Conservation (phyloP, 116 monocot species). For the Papilionanthe hybrid region DNA sequence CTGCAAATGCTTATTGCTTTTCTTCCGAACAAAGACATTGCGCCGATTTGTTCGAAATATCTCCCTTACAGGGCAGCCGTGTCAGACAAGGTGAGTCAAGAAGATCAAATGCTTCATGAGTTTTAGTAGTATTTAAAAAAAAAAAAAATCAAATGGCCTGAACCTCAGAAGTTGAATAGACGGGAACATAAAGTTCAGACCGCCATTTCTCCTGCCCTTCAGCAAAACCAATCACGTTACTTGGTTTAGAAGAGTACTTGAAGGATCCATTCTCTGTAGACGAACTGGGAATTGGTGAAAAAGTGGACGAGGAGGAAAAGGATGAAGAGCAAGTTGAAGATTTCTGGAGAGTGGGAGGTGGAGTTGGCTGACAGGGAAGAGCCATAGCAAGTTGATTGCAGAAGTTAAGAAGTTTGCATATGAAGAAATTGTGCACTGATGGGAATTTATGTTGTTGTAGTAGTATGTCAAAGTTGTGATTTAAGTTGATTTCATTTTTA, state of each 20-base stretch:
- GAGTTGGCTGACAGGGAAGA: constrained; percentile 1
- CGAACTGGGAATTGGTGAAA: not conserved
- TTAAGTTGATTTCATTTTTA: not conserved
- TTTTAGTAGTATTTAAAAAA: not conserved
- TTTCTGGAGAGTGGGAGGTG: not conserved
- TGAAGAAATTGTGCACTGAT: not conserved
- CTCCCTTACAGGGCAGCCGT: not conserved
- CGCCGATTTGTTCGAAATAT: too few relatives aligned
- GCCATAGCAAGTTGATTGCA: not conserved
- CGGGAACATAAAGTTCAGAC: not conserved
- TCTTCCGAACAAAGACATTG: too few relatives aligned
- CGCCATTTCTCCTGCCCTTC: not conserved
- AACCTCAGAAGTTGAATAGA: constrained; percentile 13
- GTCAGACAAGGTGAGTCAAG: too few relatives aligned
- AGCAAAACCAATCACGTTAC: not conserved
- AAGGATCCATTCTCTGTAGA: not conserved
- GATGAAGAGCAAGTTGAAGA: not conserved
- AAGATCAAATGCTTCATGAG: too few relatives aligned
- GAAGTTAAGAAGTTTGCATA: not conserved
- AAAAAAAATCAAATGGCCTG: not conserved
- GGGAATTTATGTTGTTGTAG: too few relatives aligned
- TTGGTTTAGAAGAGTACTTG: not conserved
- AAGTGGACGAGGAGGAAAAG: not conserved
- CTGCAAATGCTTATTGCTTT: too few relatives aligned
- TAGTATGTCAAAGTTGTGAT: too few relatives aligned